Evolutionary conservation across 2,329 filamentous ascomycete species (phyloP).

Genomic region (Chaetomiaceae sp.): DNA sequence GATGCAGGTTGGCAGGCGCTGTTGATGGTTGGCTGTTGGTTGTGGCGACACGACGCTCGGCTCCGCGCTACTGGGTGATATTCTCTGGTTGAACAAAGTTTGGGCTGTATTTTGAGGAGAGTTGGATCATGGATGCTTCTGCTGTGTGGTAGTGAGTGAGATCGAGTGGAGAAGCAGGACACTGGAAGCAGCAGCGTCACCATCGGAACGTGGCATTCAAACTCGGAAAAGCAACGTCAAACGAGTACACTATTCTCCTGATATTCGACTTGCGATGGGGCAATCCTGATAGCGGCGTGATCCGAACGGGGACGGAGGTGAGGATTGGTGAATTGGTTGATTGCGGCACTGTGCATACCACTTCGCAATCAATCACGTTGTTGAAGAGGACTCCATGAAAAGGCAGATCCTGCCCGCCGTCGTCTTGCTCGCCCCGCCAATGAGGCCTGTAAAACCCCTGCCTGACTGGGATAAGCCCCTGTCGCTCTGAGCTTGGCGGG

Average conservation of each 20-base stretch:
- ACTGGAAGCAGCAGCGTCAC: no score
- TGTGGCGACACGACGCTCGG: background rate
- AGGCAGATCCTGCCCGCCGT: slow-evolving; percentile 27
- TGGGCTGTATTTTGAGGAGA: background rate
- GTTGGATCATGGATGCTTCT: no score
- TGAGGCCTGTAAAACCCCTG: slow-evolving; percentile 33
- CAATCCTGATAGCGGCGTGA: background rate
- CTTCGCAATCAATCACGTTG: slow-evolving; percentile 30
- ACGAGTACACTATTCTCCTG: no score
- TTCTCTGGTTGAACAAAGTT: background rate
- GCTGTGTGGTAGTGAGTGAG: no score
- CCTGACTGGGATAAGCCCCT: slow-evolving; percentile 27
- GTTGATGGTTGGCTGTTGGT: slow-evolving; percentile 5
- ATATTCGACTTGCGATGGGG: no score
- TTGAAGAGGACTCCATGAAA: slow-evolving; percentile 23
- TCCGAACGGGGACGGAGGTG: background rate
- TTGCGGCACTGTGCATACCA: slow-evolving; percentile 31
- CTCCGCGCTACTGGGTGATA: no score
- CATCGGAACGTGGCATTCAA: no score
- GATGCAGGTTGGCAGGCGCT: slow-evolving; percentile 1
- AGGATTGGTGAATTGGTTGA: slow-evolving; percentile 15
- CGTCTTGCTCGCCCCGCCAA: slow-evolving; percentile 33
- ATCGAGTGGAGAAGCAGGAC: no score
- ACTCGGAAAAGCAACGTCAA: background rate
- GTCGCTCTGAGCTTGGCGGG: slow-evolving; percentile 31